These are phyloP conservation scores for Hordeum vulgare DNA, from an alignment of 176 grass and related monocot species.

Conservation along the genomic window MorexV3_pseudomolecules_assembly NC_058523.1:408605415-408605914, in stretches of 20 bases:
- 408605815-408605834: slow-evolving; percentile 24
- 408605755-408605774: not conserved
- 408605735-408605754: not conserved
- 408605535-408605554: no score
- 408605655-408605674: not conserved
- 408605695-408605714: not conserved
- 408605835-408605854: slow-evolving; percentile 9
- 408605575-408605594: no score
- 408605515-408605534: no score
- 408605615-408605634: no score
- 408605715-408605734: not conserved
- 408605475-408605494: no score
- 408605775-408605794: not conserved
- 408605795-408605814: not conserved
- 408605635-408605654: no score
- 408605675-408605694: not conserved
- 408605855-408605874: not conserved
- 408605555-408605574: no score
- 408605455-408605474: no score
- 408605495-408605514: no score
- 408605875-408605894: slow-evolving; percentile 2
- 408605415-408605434: not conserved
- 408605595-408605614: no score
- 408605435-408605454: not conserved
- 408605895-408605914: slow-evolving; percentile 31